Conservation (phyloP, 2,329 filamentous ascomycete species). For the Septoria petroselini region DNA sequence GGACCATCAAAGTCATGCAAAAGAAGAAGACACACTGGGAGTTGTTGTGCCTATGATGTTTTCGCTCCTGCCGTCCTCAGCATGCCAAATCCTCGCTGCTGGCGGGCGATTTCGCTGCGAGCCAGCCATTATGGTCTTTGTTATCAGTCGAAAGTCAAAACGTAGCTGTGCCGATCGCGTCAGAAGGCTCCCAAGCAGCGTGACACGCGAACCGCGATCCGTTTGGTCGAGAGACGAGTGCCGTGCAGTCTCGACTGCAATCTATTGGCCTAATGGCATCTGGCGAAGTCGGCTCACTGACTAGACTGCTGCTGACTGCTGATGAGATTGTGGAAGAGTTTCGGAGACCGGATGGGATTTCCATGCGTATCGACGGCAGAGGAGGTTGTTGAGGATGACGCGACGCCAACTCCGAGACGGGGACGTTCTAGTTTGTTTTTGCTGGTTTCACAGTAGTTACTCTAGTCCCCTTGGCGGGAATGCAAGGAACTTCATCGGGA, state of each 20-base stretch:
- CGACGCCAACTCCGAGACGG: conserved; percentile 1
- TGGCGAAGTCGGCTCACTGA: background rate
- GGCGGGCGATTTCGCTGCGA: conserved; percentile 12
- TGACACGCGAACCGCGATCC: conserved; percentile 1
- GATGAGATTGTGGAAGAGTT: conserved; percentile 5
- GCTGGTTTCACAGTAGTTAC: background rate
- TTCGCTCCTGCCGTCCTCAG: conserved; percentile 8
- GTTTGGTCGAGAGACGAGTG: background rate
- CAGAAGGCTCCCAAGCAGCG: background rate
- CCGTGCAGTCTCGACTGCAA: background rate
- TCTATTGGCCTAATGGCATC: conserved; percentile 3
- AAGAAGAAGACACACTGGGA: conserved; percentile 5
- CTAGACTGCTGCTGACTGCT: background rate
- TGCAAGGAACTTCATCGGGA: too few species aligned
- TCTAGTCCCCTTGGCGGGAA: background rate
- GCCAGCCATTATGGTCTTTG: conserved; percentile 17
- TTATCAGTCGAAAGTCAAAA: conserved; percentile 5
- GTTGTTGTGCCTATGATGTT: conserved; percentile 15
- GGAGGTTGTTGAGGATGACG: too few species aligned
- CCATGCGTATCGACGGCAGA: conserved; percentile 7
- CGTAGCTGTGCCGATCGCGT: conserved; percentile 4
- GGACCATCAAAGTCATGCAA: background rate
- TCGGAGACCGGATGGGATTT: conserved; percentile 8
- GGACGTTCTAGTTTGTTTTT: background rate
- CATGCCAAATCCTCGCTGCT: conserved; percentile 18